Percentiles rank a stretch among this genome's conserved stretches.
phyloP scores from a whole-genome alignment of 352 stramenopile species.

The Phytophthora meadii region DNA sequence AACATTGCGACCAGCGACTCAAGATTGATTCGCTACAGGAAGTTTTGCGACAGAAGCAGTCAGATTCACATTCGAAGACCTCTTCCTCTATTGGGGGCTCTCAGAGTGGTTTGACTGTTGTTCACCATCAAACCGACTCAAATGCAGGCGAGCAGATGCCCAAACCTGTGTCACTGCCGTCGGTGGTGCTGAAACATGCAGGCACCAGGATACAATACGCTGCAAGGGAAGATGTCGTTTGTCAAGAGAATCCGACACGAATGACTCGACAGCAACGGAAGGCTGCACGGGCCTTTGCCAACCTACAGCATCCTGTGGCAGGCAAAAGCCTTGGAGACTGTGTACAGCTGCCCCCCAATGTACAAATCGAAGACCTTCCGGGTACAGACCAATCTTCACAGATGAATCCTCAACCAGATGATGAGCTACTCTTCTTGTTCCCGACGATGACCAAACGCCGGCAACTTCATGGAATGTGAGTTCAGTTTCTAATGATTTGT shows the following conservation, averaged over 20 bases:
- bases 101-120: neutral
- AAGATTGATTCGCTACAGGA: constrained; percentile 43
- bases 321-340: constrained; percentile 34
- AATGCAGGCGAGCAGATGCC: neutral
- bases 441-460: constrained; percentile 49
- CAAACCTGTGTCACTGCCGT: constrained; percentile 21
- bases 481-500: neutral
- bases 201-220: constrained; percentile 12
- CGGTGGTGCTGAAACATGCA: constrained; percentile 30
- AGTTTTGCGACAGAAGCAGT: constrained; percentile 30
- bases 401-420: constrained; percentile 2
- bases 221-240: constrained; percentile 10
- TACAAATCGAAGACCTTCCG: neutral
- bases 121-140: neutral
- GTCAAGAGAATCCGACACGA: constrained; percentile 12
- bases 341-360: constrained; percentile 13
- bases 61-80: constrained; percentile 12
- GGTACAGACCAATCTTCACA: neutral
- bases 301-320: constrained; percentile 39
- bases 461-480: constrained; percentile 55
- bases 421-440: constrained; percentile 46
- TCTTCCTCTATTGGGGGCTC: neutral
- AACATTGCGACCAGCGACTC: constrained; percentile 46
- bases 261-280: constrained; percentile 44
- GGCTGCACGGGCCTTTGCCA: constrained; percentile 40